phyloP scores from a whole-genome alignment of 345 rosid species.

The Eutrema yunnanense region DNA sequence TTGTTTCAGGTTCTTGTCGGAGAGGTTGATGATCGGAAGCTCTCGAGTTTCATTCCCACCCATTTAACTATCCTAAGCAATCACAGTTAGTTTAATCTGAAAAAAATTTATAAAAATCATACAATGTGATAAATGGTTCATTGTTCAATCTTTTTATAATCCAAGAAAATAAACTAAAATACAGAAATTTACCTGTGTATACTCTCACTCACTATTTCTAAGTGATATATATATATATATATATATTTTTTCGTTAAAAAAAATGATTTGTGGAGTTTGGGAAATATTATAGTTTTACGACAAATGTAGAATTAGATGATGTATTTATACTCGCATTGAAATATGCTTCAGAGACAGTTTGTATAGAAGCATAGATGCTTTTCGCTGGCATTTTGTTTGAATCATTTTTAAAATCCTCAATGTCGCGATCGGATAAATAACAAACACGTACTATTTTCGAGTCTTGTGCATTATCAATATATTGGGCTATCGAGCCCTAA shows the following conservation, averaged over 20 bases:
- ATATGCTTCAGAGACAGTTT: constrained; percentile 8
- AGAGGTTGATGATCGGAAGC: constrained; percentile 38
- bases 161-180: not conserved
- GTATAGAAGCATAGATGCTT: constrained; percentile 5
- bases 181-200: not conserved
- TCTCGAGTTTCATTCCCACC: constrained; percentile 1
- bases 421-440: not conserved
- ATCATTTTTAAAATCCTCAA: not conserved
- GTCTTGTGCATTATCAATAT: not conserved
- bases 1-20: constrained; percentile 32
- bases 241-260: not conserved
- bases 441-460: not conserved
- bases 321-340: constrained; percentile 6
- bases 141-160: not conserved
- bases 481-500: constrained; percentile 1
- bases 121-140: not conserved
- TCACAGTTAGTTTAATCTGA: not conserved
- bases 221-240: not conserved
- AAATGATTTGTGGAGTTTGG: not conserved
- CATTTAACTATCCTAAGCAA: constrained; percentile 1
- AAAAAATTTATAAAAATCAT: not conserved
- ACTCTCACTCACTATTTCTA: not conserved
- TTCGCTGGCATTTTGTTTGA: constrained; percentile 3
- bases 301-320: not conserved
- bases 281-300: not conserved